Evolutionary conservation across 2,329 filamentous ascomycete species (phyloP), one percentile per base, ranked within the genome.

Genomic region (Pestalotiopsis sp.): DNA sequence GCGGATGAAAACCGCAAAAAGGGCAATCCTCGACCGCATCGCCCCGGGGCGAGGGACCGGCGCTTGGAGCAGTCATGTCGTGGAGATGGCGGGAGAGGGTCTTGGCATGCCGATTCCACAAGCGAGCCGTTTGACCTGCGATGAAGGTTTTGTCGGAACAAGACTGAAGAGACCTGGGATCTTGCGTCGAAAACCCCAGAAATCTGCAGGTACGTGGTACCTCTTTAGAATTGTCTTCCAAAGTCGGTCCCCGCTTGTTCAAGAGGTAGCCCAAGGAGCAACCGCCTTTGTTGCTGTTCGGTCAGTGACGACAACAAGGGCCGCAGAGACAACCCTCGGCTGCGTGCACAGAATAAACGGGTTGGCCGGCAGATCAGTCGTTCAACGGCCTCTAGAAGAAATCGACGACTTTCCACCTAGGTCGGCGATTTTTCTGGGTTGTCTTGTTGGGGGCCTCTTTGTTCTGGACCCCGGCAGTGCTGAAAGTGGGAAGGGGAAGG

Each of bases 1-100:
- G 72, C 31, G 77, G 72, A 66, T 74, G 68, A 68, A 70, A 80
- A 39, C 77, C 80, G 72, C 82, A 84, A 69, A 84, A 82, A 14
- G 82, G 82, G 71, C 82, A 84, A 27, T 66, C 31, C 25, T 66
- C 69, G 59, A 70, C 69, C 27, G 58, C 41, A 58, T 67, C 61
- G 25, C 66, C 65, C 67, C 68, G 69, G 36, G 45, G 65, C 14
- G 41, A 38, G n/a, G 58, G 17, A 41, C 49, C 49, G 45, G 66
- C 62, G 38, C 61, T 41, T 9, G 61, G 20, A 45, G 38, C 61
- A 3, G 39, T 49, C 36, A 62, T 36, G 27, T 14, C 9, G n/a
- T 27, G 17, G 31, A 12, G 25, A 20, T 36, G 31, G 31, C 36
- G 25, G 14, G 38, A 62, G 11, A 17, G 11, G 14, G 59, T 20